phyloP scores from a whole-genome alignment of 768 basidiomycete genomes.

The Tephrocybe rancida region DNA sequence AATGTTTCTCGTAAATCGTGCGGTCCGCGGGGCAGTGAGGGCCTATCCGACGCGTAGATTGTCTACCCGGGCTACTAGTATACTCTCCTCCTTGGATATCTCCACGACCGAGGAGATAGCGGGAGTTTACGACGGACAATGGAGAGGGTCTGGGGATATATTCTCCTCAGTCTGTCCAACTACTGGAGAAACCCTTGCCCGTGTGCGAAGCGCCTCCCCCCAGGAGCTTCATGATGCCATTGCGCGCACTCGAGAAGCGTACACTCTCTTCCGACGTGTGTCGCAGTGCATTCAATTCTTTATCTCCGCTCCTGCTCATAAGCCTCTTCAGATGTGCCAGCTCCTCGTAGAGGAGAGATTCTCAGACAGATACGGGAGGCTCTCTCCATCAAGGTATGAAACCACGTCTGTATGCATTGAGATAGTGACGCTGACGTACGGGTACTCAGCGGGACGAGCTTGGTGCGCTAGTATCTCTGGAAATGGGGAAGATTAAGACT shows the following conservation, averaged over 20 bases:
- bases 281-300: neutral
- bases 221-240: conserved; percentile 73
- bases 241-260: conserved; percentile 74
- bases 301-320: neutral
- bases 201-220: conserved; percentile 71
- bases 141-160: conserved; percentile 77
- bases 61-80: conserved; percentile 69
- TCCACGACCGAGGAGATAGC: conserved; percentile 54
- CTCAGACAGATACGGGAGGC: conserved; percentile 87
- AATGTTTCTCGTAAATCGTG: conserved; percentile 31
- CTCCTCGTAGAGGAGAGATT: conserved; percentile 87
- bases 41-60: conserved; percentile 43
- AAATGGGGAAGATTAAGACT: conserved; percentile 90
- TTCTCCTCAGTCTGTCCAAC: conserved; percentile 78
- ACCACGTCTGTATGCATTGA: neutral
- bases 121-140: conserved; percentile 84
- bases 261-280: conserved; percentile 61
- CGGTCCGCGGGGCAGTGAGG: conserved; percentile 13
- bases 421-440: neutral
- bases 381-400: conserved; percentile 69
- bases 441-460: conserved; percentile 65
- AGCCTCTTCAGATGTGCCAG: conserved; percentile 57
- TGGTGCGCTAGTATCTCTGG: conserved; percentile 81
- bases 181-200: conserved; percentile 83
- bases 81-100: conserved; percentile 70